A percentile compares a stretch with the other conserved stretches of the same genome.
Conservation (phyloP, 2,329 filamentous ascomycete genomes). For the Nothopassalora personata region DNA sequence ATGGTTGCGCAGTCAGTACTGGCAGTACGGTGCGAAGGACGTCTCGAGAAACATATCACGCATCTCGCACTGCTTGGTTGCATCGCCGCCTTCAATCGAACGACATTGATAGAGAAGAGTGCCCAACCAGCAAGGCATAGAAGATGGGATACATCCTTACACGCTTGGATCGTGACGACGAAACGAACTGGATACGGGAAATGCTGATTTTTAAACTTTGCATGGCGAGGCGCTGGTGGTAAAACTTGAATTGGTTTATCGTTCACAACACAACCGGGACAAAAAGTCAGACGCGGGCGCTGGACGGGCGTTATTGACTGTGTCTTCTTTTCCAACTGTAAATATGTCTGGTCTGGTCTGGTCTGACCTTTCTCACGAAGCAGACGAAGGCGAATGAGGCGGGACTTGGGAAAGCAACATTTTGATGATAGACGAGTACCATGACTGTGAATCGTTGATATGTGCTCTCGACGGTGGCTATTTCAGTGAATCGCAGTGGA, state of each 20-base stretch:
- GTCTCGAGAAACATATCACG: not conserved
- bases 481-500: too few species aligned
- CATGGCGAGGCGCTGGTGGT: conserved; percentile 10
- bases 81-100: too few species aligned
- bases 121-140: not conserved
- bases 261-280: not conserved
- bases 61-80: not conserved
- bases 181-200: not conserved
- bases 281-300: not conserved
- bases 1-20: not conserved
- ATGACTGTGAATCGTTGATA: too few species aligned
- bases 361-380: not conserved
- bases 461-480: too few species aligned
- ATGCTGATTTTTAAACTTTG: not conserved
- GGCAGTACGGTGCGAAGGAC: not conserved
- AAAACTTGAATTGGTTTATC: not conserved
- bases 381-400: not conserved
- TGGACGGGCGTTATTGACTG: not conserved
- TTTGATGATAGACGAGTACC: not conserved
- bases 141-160: not conserved
- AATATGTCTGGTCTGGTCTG: not conserved
- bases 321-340: not conserved
- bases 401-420: not conserved
- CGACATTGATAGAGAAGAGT: not conserved
- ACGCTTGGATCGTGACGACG: conserved; percentile 2